phyloP scores from a whole-genome alignment of 768 basidiomycete species.

The Atractiella rhizophila region DNA sequence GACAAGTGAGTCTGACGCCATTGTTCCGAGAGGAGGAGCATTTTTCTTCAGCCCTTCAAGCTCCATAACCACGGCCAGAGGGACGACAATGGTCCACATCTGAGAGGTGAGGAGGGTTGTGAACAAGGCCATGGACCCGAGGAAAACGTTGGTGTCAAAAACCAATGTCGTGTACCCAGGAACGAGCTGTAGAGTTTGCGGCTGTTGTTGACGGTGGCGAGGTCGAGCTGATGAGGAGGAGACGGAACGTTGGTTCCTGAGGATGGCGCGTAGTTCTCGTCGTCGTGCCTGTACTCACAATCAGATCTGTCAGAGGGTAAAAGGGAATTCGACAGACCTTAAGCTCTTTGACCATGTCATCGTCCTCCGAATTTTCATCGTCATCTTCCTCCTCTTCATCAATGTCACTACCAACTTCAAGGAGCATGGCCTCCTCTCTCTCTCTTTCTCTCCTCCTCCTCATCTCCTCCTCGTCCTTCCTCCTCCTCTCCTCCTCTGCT shows the following conservation, averaged over 20 bases:
- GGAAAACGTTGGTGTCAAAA: slow-evolving; percentile 79
- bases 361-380: slow-evolving; percentile 21
- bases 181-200: slow-evolving; percentile 21
- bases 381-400: slow-evolving; percentile 42
- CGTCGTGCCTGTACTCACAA: slow-evolving; percentile 35
- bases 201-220: slow-evolving; percentile 19
- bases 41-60: slow-evolving; percentile 66
- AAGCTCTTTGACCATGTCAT: background rate
- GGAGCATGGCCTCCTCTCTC: slow-evolving; percentile 36
- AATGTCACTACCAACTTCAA: no score
- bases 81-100: slow-evolving; percentile 68
- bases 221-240: slow-evolving; percentile 15
- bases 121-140: slow-evolving; percentile 54
- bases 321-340: no score
- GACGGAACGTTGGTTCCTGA: slow-evolving; percentile 18
- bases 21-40: slow-evolving; percentile 37
- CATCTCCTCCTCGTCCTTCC: slow-evolving; percentile 42
- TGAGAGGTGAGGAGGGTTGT: slow-evolving; percentile 49
- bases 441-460: slow-evolving; percentile 33
- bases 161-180: slow-evolving; percentile 76
- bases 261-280: slow-evolving; percentile 43
- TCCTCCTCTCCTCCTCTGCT: slow-evolving; percentile 44
- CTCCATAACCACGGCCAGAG: slow-evolving; percentile 80
- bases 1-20: slow-evolving; percentile 43
- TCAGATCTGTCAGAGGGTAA: background rate